Conservation (phyloP, 2,329 filamentous ascomycete species). For the Plenodomus lindquistii region DNA sequence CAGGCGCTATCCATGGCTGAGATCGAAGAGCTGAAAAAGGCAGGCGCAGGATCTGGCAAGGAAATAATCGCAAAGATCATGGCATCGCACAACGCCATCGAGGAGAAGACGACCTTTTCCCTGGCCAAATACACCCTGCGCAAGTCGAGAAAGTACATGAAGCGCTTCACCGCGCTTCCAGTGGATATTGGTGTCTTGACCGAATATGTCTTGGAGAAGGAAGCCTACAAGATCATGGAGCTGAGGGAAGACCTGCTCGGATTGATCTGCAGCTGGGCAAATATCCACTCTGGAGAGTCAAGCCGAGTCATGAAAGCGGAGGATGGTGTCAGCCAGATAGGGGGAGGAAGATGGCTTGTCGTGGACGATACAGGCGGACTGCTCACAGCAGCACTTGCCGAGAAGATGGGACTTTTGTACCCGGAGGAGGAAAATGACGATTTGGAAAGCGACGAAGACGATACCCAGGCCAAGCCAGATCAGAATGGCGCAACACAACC, state of each 20-base stretch:
- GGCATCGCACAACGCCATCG: constrained; percentile 83
- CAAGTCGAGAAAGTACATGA: constrained; percentile 92
- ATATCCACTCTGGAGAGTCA: constrained; percentile 75
- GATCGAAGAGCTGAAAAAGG: constrained; percentile 71
- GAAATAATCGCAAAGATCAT: constrained; percentile 93
- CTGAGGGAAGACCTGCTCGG: constrained; percentile 82
- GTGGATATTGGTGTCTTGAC: constrained; percentile 77
- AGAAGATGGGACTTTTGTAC: constrained; percentile 83
- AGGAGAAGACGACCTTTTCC: constrained; percentile 93
- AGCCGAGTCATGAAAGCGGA: constrained; percentile 31
- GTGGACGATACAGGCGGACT: constrained; percentile 87
- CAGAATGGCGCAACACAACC: constrained; percentile 7
- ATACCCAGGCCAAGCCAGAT: neutral
- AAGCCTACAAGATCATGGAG: constrained; percentile 80
- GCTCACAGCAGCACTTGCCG: constrained; percentile 80
- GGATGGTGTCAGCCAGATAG: constrained; percentile 42
- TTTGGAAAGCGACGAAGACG: constrained; percentile 8
- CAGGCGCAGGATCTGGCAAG: constrained; percentile 77
- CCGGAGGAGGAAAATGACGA: constrained; percentile 44
- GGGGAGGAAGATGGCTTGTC: constrained; percentile 72
- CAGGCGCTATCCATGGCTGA: constrained; percentile 76
- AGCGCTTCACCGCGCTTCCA: constrained; percentile 82
- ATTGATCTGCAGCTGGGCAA: constrained; percentile 84
- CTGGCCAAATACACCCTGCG: constrained; percentile 94
- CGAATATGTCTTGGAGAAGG: constrained; percentile 80